These are phyloP conservation scores for Nemania sp. DNA, from an alignment of 2,329 filamentous ascomycete genomes.

Conservation along the genomic window DNA sequence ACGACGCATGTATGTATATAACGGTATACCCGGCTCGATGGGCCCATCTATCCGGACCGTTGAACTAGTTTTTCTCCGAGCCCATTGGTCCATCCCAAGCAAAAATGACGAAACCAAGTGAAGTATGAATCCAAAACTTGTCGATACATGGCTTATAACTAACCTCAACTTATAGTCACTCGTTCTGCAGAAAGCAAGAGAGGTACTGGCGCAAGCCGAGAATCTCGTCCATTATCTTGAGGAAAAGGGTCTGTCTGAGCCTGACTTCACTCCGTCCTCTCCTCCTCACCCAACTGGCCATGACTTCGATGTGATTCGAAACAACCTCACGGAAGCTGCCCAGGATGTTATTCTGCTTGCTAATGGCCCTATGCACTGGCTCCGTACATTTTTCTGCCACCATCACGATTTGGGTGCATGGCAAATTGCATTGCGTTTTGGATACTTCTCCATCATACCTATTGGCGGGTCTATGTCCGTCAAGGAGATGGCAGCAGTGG, in stretches of 20 bases:
- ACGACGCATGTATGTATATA: no score
- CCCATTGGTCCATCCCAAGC: no score
- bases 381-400: constrained; percentile 33
- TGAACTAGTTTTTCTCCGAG: no score
- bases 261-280: constrained; percentile 18
- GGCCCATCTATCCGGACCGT: no score
- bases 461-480: constrained; percentile 20
- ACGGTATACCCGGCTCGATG: no score
- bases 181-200: constrained; percentile 25
- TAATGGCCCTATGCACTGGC: constrained; percentile 27
- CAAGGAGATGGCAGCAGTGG: constrained; percentile 24
- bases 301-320: constrained; percentile 26
- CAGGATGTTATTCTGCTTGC: constrained; percentile 28
- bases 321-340: constrained; percentile 27
- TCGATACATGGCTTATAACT: no score
- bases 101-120: no score
- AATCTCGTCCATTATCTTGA: constrained; percentile 31
- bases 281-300: constrained; percentile 19
- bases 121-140: no score
- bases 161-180: constrained; percentile 15
- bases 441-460: constrained; percentile 32
- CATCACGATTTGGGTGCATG: constrained; percentile 29
- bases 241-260: constrained; percentile 22
- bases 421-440: constrained; percentile 34
- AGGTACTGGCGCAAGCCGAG: constrained; percentile 27